Conservation (phyloP, 1,284 basidiomycete species). For the Ustanciosporium gigantosporum region DNA sequence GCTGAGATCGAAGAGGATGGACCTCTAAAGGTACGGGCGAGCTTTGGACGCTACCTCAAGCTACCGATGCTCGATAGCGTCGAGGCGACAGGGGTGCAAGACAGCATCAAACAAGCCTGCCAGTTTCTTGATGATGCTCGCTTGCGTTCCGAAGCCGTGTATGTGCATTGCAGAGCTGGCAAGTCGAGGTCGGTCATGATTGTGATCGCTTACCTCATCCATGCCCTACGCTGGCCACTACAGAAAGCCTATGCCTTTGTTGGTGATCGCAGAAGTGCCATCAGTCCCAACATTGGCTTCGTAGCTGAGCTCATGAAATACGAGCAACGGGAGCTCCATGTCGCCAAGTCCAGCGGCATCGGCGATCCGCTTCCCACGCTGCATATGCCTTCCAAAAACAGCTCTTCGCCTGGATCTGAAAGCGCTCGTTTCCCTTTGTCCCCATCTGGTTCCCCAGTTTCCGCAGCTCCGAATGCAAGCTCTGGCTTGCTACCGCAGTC, state of each 20-base stretch:
- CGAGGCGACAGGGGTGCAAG: constrained; percentile 86
- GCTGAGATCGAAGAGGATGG: constrained; percentile 66
- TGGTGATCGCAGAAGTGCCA: constrained; percentile 82
- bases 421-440: no score
- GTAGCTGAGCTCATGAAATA: constrained; percentile 95
- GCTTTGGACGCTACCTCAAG: constrained; percentile 78
- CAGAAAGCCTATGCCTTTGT: constrained; percentile 88
- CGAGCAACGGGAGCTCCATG: constrained; percentile 68
- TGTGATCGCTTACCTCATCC: constrained; percentile 95
- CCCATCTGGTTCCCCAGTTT: no score
- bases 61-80: constrained; percentile 93
- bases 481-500: no score
- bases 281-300: constrained; percentile 97
- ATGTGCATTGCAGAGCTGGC: constrained; percentile 95
- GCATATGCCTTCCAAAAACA: neutral
- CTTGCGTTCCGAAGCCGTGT: constrained; percentile 81
- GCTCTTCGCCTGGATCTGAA: no score
- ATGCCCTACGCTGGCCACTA: constrained; percentile 92
- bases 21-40: constrained; percentile 11
- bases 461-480: no score
- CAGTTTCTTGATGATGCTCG: constrained; percentile 85
- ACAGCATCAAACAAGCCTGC: constrained; percentile 80
- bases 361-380: neutral
- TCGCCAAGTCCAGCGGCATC: constrained; percentile 25
- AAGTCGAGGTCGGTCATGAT: constrained; percentile 95